phyloP scores from a whole-genome alignment of 306 rosid genomes.

The Trichosanthes cucumerina region DNA sequence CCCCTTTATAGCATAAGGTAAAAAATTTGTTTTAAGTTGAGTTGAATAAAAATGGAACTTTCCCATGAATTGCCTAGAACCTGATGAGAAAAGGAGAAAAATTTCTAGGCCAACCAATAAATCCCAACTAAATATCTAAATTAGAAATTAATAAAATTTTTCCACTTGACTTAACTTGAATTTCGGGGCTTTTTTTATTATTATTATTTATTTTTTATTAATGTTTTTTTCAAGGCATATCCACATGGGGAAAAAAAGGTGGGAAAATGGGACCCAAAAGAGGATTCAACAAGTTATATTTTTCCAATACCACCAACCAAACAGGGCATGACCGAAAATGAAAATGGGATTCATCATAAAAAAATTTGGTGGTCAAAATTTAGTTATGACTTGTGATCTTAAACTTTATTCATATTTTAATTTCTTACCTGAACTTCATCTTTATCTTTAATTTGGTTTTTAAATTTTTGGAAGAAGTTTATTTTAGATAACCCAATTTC shows the following conservation, averaged over 20 bases:
- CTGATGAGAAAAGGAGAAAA: neutral
- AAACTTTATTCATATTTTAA: neutral
- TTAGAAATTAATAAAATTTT: neutral
- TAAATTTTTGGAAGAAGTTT: too few species aligned
- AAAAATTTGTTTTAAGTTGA: too few species aligned
- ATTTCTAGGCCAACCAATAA: neutral
- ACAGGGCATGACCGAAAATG: neutral
- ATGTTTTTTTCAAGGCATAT: neutral
- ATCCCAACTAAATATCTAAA: neutral
- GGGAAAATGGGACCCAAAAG: neutral
- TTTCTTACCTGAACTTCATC: neutral
- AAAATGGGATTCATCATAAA: neutral
- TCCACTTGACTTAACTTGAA: neutral
- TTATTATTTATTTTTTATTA: too few species aligned
- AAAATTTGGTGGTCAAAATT: neutral
- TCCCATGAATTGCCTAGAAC: neutral
- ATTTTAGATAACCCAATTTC: too few species aligned
- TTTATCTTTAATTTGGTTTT: neutral
- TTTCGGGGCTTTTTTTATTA: neutral
- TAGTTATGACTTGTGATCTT: neutral
- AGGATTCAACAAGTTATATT: neutral
- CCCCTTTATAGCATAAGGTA: too few species aligned
- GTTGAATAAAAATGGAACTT: neutral
- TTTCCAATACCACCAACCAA: neutral
- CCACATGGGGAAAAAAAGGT: neutral